Conservation (phyloP, 768 basidiomycete genomes). For the Suillus lakei region DNA sequence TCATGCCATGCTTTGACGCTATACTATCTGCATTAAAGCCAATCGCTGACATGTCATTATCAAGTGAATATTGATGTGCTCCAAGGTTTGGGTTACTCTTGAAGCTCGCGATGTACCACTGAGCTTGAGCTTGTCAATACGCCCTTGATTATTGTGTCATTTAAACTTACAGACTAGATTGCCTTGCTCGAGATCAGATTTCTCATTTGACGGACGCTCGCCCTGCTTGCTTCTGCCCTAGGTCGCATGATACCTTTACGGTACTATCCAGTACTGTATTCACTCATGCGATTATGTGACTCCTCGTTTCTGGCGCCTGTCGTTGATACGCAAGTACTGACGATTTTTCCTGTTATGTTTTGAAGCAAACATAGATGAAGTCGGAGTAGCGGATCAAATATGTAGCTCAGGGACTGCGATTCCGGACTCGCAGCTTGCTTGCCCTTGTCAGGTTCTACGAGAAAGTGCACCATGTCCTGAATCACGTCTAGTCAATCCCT, state of each 20-base stretch:
- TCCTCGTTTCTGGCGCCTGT: background rate
- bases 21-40: constrained; percentile 17
- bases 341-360: background rate
- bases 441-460: no score
- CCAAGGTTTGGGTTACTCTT: background rate
- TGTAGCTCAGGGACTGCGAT: background rate
- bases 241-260: background rate
- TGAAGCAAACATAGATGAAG: background rate
- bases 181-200: background rate
- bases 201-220: background rate
- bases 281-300: background rate
- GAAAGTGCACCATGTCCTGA: no score
- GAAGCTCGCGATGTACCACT: no score
- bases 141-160: background rate
- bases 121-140: no score
- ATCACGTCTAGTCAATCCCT: no score
- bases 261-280: background rate
- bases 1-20: constrained; percentile 16
- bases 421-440: no score
- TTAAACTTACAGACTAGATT: background rate
- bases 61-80: background rate
- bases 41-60: constrained; percentile 1
- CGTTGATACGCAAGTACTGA: background rate
- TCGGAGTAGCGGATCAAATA: background rate
- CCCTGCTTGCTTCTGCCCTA: background rate